Evolutionary conservation across 225 moss, liverwort and hornwort species (phyloP).

Genomic region (Bryoerythrophyllum caledonicum): DNA sequence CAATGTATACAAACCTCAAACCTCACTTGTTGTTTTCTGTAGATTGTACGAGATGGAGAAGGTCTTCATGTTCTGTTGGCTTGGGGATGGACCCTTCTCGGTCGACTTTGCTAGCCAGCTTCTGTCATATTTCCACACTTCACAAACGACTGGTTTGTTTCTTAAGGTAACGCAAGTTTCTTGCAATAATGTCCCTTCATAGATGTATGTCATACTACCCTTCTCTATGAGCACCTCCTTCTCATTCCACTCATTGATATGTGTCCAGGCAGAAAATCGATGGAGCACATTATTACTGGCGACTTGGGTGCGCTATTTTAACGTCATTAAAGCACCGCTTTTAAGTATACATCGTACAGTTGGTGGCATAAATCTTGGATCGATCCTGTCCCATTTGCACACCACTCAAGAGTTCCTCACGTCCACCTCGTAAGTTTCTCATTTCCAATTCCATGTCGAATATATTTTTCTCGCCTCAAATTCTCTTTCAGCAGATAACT

Average conservation of each 20-base stretch:
- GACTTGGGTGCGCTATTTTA: conserved; percentile 45
- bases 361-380: conserved; percentile 29
- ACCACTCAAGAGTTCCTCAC: conserved; percentile 29
- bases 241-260: conserved; percentile 12
- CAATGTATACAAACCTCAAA: conserved; percentile 2
- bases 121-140: conserved; percentile 33
- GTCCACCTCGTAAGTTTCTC: conserved; percentile 29
- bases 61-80: conserved; percentile 53
- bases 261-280: conserved; percentile 32
- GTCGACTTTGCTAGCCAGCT: conserved; percentile 38
- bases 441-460: neutral
- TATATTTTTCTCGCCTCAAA: neutral
- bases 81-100: conserved; percentile 49
- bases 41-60: conserved; percentile 41
- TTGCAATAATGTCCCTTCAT: neutral
- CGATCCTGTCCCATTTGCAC: conserved; percentile 38
- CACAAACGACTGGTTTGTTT: conserved; percentile 20
- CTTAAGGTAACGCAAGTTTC: conserved; percentile 25
- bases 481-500: conserved; percentile 6
- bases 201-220: neutral
- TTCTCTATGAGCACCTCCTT: neutral
- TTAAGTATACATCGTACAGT: conserved; percentile 18
- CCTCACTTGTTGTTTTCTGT: conserved; percentile 24
- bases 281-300: conserved; percentile 45
- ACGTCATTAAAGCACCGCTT: conserved; percentile 24